These are phyloP conservation scores for Adenanthera pavonina DNA, from an alignment of 306 rosid species.

Conservation along the genomic window DNA sequence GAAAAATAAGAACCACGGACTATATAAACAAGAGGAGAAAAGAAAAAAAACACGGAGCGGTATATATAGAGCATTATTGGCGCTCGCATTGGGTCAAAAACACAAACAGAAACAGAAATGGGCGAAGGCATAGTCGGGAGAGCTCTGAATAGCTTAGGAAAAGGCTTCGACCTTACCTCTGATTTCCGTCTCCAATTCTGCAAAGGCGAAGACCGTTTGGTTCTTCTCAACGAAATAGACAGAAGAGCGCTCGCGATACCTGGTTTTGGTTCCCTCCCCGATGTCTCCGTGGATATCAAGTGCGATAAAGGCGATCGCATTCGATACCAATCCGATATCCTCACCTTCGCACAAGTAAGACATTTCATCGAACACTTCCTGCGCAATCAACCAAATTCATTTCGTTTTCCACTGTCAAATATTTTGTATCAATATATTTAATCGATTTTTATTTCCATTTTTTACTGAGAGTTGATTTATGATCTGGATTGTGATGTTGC, in stretches of 20 bases:
- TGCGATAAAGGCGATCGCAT: constrained; percentile 86
- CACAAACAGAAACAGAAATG: constrained; percentile 24
- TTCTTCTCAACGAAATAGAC: constrained; percentile 57
- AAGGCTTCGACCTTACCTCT: constrained; percentile 85
- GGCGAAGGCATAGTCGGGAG: constrained; percentile 51
- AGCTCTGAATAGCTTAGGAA: constrained; percentile 77
- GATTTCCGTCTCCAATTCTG: constrained; percentile 86
- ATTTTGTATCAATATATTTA: too few relatives aligned
- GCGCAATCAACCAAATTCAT: not conserved
- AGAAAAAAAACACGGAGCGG: not conserved
- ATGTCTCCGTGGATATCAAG: constrained; percentile 76
- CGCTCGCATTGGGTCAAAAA: not conserved
- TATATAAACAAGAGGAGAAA: too few relatives aligned
- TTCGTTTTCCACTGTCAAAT: too few relatives aligned
- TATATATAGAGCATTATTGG: not conserved
- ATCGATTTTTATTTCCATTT: too few relatives aligned
- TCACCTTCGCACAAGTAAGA: constrained; percentile 67
- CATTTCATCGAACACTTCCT: constrained; percentile 1
- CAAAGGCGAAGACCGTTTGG: constrained; percentile 68
- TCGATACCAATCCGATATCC: constrained; percentile 75
- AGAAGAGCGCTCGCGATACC: constrained; percentile 56
- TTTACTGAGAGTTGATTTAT: not conserved
- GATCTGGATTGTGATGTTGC: constrained; percentile 2
- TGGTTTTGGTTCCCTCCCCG: constrained; percentile 50
- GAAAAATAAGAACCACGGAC: too few relatives aligned